Evolutionary conservation across 306 rosid species (phyloP).

Genomic region (Sesbania bispinosa): DNA sequence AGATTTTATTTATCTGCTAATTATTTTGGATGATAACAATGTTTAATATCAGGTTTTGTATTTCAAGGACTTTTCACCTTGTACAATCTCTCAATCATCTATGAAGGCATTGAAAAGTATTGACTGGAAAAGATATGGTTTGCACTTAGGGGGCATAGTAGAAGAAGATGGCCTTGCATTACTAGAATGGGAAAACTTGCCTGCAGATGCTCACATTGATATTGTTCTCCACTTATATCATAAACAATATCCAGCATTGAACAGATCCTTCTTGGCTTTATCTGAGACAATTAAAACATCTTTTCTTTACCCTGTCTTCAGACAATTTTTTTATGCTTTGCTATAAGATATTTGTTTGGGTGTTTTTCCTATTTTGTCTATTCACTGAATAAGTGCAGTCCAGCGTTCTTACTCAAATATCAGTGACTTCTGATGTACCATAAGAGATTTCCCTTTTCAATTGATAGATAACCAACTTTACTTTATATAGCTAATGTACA

Average conservation of each 20-base stretch:
- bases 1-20: slow-evolving; percentile 10
- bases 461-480: background rate
- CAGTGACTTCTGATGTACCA: background rate
- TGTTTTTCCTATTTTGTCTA: background rate
- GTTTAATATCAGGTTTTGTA: slow-evolving; percentile 59
- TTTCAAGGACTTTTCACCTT: slow-evolving; percentile 66
- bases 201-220: slow-evolving; percentile 52
- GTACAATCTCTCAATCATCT: slow-evolving; percentile 47
- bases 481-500: background rate
- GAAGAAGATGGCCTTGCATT: slow-evolving; percentile 52
- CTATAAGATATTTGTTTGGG: background rate
- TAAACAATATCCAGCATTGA: slow-evolving; percentile 51
- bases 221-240: slow-evolving; percentile 71
- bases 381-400: background rate
- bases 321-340: slow-evolving; percentile 9
- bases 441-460: background rate
- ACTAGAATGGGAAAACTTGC: slow-evolving; percentile 71
- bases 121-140: slow-evolving; percentile 82
- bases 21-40: slow-evolving; percentile 16
- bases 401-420: background rate
- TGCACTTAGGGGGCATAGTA: slow-evolving; percentile 47
- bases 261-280: slow-evolving; percentile 2
- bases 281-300: slow-evolving; percentile 10
- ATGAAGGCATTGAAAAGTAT: slow-evolving; percentile 62
- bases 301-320: background rate